Evolutionary conservation across 2,329 filamentous ascomycete species (phyloP).

Genomic region (Cladosporium austrohemisphaericum): DNA sequence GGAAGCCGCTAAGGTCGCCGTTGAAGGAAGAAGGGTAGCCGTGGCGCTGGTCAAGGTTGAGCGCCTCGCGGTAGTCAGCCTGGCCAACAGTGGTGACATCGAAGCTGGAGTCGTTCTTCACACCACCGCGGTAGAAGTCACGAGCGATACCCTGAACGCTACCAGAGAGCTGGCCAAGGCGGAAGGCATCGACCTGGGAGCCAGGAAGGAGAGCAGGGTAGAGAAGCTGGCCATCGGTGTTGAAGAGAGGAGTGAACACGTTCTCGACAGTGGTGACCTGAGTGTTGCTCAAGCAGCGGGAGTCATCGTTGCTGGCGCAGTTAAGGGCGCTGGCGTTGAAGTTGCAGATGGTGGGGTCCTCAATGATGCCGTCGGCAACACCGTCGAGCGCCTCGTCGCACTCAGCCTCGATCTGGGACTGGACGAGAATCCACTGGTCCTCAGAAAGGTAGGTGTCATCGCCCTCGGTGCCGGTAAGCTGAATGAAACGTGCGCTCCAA

Average conservation of each 20-base stretch:
- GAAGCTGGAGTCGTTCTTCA: constrained; percentile 46
- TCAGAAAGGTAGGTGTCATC: constrained; percentile 40
- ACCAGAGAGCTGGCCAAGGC: constrained; percentile 39
- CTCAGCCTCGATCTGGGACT: constrained; percentile 44
- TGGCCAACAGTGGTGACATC: constrained; percentile 38
- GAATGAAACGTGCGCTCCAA: constrained; percentile 44
- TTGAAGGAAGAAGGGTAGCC: constrained; percentile 39
- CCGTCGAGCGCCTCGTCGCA: constrained; percentile 51
- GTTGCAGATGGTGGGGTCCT: constrained; percentile 44
- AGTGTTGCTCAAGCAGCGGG: constrained; percentile 41
- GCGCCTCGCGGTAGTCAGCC: constrained; percentile 40
- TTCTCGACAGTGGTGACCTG: constrained; percentile 45
- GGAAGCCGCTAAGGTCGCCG: constrained; percentile 39
- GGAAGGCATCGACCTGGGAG: constrained; percentile 39
- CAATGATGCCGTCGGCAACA: constrained; percentile 46
- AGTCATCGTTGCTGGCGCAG: constrained; percentile 35
- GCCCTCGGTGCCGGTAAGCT: constrained; percentile 38
- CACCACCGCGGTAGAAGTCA: constrained; percentile 50
- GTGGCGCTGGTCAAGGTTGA: constrained; percentile 38
- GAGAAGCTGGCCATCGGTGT: constrained; percentile 43
- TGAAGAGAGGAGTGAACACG: constrained; percentile 42
- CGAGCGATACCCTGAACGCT: constrained; percentile 41
- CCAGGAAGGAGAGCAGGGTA: constrained; percentile 52
- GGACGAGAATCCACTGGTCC: constrained; percentile 42
- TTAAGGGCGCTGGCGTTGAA: constrained; percentile 35